phyloP scores from a whole-genome alignment of 116 monocot genomes.

The Papilionanthe hybrid region DNA sequence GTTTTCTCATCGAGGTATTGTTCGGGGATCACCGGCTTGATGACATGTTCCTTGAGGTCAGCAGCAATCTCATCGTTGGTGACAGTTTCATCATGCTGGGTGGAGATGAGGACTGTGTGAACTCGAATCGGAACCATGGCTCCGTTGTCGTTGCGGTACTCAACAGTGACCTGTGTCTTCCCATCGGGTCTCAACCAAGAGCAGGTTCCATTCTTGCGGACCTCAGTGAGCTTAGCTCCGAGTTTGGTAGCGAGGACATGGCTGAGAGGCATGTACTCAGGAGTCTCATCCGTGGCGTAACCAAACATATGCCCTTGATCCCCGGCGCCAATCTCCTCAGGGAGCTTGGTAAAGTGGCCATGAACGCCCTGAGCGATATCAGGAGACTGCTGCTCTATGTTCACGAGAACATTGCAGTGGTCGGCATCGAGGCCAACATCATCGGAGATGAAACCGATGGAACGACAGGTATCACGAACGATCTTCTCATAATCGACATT shows the following conservation, averaged over 20 bases:
- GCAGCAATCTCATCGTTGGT: constrained; percentile 61
- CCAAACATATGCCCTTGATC: too few species aligned
- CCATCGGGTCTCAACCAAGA: constrained; percentile 7
- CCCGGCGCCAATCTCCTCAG: too few species aligned
- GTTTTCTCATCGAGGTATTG: constrained; percentile 77
- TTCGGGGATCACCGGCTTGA: constrained; percentile 57
- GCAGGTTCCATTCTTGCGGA: constrained; percentile 5
- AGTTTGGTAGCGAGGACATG: too few species aligned
- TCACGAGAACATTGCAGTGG: not conserved
- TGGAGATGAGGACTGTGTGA: constrained; percentile 70
- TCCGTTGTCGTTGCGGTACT: constrained; percentile 49
- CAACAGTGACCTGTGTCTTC: constrained; percentile 62
- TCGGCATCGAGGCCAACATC: not conserved
- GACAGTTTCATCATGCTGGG: constrained; percentile 67
- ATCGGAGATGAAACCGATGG: constrained; percentile 5
- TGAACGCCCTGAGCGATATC: too few species aligned
- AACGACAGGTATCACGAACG: constrained; percentile 52
- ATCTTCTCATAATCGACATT: constrained; percentile 73
- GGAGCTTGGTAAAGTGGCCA: too few species aligned
- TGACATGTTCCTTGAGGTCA: constrained; percentile 66
- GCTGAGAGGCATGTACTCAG: too few species aligned
- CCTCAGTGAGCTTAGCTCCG: too few species aligned
- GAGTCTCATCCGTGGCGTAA: too few species aligned
- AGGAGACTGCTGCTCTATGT: too few species aligned
- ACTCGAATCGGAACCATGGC: constrained; percentile 63